Evolutionary conservation across 805 yeast species (phyloP).

Genomic region (Zygoascus ofunaensis): DNA sequence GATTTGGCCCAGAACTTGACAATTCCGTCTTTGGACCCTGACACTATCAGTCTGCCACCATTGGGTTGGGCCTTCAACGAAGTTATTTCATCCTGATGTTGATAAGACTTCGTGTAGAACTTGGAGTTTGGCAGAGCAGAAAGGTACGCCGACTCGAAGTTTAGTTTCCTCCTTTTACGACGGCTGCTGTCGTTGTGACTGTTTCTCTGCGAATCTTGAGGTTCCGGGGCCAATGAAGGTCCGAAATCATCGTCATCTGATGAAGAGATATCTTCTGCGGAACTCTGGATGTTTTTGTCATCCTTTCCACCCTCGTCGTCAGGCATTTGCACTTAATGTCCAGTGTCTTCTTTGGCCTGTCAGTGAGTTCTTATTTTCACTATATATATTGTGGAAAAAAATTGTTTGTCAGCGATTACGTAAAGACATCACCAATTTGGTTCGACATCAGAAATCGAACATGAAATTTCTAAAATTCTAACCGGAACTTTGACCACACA

Average conservation of each 20-base stretch:
- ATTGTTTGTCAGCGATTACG: too few relatives aligned
- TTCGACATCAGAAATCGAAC: too few relatives aligned
- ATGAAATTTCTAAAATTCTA: too few relatives aligned
- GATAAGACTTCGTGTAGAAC: constrained; percentile 21
- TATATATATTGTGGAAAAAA: too few relatives aligned
- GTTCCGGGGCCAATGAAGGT: neutral
- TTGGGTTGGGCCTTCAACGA: constrained; percentile 9
- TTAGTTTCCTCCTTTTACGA: constrained; percentile 8
- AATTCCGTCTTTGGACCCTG: constrained; percentile 29
- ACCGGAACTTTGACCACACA: too few relatives aligned
- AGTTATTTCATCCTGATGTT: constrained; percentile 18
- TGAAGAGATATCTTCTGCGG: neutral
- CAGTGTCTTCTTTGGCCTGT: too few relatives aligned
- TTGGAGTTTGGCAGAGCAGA: constrained; percentile 5
- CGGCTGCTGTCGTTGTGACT: neutral
- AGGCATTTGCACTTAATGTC: too few relatives aligned
- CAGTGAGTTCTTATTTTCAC: too few relatives aligned
- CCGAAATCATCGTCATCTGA: constrained; percentile 3
- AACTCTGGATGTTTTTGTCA: too few relatives aligned
- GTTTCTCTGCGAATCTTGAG: neutral
- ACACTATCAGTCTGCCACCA: constrained; percentile 20
- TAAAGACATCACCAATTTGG: too few relatives aligned
- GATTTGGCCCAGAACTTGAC: constrained; percentile 29
- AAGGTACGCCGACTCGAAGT: constrained; percentile 6
- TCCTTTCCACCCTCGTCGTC: too few relatives aligned